Evolutionary conservation across 176 grass and related monocot genomes (phyloP).

Genomic region (Lolium perenne): DNA sequence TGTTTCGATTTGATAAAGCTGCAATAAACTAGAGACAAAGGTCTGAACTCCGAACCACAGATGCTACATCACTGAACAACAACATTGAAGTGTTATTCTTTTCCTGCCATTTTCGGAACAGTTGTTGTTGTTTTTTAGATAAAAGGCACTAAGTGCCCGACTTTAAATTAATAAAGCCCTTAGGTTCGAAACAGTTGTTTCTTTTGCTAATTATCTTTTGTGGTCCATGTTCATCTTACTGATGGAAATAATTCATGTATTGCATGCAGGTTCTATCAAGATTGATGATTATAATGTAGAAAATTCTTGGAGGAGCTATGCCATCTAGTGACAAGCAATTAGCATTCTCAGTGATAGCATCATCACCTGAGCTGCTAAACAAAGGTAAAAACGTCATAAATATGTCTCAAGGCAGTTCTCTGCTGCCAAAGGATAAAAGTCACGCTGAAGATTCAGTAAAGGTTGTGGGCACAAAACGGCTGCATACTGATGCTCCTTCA

Average conservation of each 20-base stretch:
- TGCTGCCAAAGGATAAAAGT: conserved; percentile 54
- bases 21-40: not conserved
- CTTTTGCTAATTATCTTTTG: conserved; percentile 15
- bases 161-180: too few species aligned
- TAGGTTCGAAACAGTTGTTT: not conserved
- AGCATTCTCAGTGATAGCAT: conserved; percentile 28
- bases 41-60: not conserved
- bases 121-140: too few species aligned
- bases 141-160: too few species aligned
- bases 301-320: conserved; percentile 37
- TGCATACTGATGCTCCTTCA: conserved; percentile 51
- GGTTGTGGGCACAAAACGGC: conserved; percentile 45
- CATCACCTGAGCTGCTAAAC: conserved; percentile 10
- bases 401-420: conserved; percentile 51
- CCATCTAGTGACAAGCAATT: conserved; percentile 55
- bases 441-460: conserved; percentile 48
- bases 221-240: conserved; percentile 28
- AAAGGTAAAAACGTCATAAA: conserved; percentile 48
- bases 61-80: not conserved
- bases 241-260: conserved; percentile 32
- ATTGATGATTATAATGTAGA: conserved; percentile 22
- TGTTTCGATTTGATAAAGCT: not conserved
- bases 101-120: not conserved
- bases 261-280: conserved; percentile 41
- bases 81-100: not conserved